Evolutionary conservation across 768 basidiomycete genomes (phyloP), one percentile per base, ranked within the genome.

Genomic region (Suillus subaureus): DNA sequence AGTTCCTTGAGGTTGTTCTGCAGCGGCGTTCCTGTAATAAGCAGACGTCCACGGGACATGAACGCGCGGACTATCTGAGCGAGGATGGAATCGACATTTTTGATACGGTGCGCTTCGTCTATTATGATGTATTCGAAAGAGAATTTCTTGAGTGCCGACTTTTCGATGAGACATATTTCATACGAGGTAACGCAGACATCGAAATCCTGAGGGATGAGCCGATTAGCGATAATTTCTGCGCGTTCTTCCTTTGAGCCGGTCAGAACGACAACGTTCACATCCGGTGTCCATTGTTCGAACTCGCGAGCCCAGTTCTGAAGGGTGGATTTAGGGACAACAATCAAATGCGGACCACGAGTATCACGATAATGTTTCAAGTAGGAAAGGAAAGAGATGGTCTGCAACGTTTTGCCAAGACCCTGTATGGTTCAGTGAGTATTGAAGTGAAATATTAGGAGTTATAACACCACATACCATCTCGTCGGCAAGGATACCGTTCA

Each of bases 21-120:
- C 52, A 98, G 81, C 1, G 97, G 97, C 6, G 97, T 99, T 21
- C 96, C 97, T 3, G 97, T 99, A 70, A 99, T 99, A 62, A 99
- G 84, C 64, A 99, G 79, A 49, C 97, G 84, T 0, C 95, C 96
- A 39, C 96, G 87, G 51, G 92, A 93, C 71, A 87, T 85, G 79
- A 98, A 99, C 3, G 91, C 82, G 58, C 97, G 87, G 57, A 99
- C 94, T 72, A 99, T 98, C 78, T 97, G 94, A 18, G 90, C 90
- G 18, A 99, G 85, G 71, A 99, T 91, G 15, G 94, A 97, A 76
- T 98, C 94, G 70, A 97, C 96, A 75, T 99, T 99, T 82, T 99
- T 99, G 85, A 99, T 99, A 28, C 97, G 91, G 74, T 99, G 97
- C 1, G 97, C 97, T 79, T 99, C 97, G 79, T 99, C 97, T 72